These are phyloP conservation scores for Omphalotus guepiniiformis DNA, from an alignment of 768 basidiomycete genomes.

Conservation along the genomic window DNA sequence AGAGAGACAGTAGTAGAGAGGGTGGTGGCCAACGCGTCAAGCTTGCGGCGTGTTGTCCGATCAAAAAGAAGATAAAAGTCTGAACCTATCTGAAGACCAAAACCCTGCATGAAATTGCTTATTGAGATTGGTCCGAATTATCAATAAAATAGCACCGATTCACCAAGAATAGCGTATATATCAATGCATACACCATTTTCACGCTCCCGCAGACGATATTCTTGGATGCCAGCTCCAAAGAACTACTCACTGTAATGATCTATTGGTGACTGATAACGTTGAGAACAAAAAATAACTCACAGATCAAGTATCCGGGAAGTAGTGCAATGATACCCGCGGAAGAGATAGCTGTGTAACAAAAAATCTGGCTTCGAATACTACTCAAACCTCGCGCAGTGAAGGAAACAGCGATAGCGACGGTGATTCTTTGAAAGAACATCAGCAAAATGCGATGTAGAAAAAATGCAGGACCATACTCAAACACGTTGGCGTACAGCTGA, in stretches of 20 bases:
- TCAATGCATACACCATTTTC: constrained; percentile 86
- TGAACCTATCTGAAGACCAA: constrained; percentile 80
- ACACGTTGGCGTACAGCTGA: constrained; percentile 83
- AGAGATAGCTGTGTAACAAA: constrained; percentile 91
- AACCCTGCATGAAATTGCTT: constrained; percentile 41
- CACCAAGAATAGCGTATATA: constrained; percentile 77
- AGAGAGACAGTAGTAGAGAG: constrained; percentile 47
- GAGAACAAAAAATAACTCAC: constrained; percentile 35
- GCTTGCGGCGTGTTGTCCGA: constrained; percentile 43
- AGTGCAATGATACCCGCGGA: constrained; percentile 86
- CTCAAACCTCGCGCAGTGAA: constrained; percentile 80
- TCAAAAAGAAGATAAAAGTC: constrained; percentile 77
- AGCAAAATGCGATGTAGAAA: constrained; percentile 4
- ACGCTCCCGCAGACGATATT: constrained; percentile 83
- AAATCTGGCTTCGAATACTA: constrained; percentile 69
- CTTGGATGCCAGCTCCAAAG: constrained; percentile 79
- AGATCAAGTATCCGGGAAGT: constrained; percentile 82
- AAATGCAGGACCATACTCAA: constrained; percentile 61
- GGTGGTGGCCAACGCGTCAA: constrained; percentile 50
- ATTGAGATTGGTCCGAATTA: constrained; percentile 2
- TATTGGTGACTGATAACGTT: constrained; percentile 8
- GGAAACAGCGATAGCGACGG: constrained; percentile 76
- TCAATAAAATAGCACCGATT: neutral
- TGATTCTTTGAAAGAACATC: constrained; percentile 51
- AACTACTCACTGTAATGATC: constrained; percentile 57